phyloP scores from a whole-genome alignment of 768 basidiomycete species.

The Crassisporium funariophilum region DNA sequence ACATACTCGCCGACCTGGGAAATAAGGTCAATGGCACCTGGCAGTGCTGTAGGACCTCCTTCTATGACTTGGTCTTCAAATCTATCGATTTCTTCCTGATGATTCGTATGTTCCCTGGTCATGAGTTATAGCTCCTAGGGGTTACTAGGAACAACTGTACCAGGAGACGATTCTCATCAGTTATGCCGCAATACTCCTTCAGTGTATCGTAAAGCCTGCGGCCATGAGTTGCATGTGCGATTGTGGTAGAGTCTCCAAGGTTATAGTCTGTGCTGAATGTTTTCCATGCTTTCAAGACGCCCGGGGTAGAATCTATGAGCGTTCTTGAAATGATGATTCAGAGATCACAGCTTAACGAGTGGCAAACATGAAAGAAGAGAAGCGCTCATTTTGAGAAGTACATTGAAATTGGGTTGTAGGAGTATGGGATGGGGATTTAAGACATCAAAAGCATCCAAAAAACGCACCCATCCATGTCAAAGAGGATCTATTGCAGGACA shows the following conservation, averaged over 20 bases:
- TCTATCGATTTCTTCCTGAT: slow-evolving; percentile 66
- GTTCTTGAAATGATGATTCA: slow-evolving; percentile 44
- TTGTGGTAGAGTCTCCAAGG: slow-evolving; percentile 45
- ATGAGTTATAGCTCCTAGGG: not conserved
- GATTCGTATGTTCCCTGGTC: not conserved
- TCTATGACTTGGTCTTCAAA: slow-evolving; percentile 79
- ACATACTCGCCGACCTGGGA: slow-evolving; percentile 42
- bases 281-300: slow-evolving; percentile 78
- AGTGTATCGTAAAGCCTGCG: slow-evolving; percentile 77
- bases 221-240: slow-evolving; percentile 71
- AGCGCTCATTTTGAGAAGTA: too few relatives aligned
- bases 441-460: slow-evolving; percentile 1
- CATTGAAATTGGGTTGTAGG: too few relatives aligned
- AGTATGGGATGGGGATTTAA: too few relatives aligned
- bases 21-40: slow-evolving; percentile 64
- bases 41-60: slow-evolving; percentile 63
- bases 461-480: slow-evolving; percentile 70
- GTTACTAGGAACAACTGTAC: slow-evolving; percentile 43
- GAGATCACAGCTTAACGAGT: not conserved
- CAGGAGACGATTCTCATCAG: slow-evolving; percentile 55
- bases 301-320: slow-evolving; percentile 82
- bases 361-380: slow-evolving; percentile 3
- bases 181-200: slow-evolving; percentile 64
- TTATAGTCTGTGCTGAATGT: slow-evolving; percentile 65
- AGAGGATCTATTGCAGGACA: slow-evolving; percentile 49